phyloP scores from a whole-genome alignment of 306 rosid genomes.

The Hippophae gyantsensis region DNA sequence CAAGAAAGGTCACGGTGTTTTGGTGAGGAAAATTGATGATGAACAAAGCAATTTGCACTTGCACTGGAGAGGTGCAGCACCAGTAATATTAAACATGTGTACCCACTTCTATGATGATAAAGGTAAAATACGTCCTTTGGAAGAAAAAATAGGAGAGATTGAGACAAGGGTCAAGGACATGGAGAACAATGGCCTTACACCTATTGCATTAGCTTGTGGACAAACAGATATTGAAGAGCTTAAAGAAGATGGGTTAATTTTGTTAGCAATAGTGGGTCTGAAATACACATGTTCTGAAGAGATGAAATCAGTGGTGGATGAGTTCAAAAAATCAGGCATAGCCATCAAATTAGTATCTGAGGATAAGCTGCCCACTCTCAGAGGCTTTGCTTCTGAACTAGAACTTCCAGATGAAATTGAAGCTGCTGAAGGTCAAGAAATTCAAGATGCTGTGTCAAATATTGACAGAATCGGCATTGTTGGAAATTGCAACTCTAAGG shows the following conservation, averaged over 20 bases:
- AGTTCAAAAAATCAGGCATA: conserved; percentile 20
- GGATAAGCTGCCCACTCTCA: conserved; percentile 31
- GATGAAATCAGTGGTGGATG: conserved; percentile 17
- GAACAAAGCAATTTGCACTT: conserved; percentile 22
- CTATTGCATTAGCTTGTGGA: conserved; percentile 54
- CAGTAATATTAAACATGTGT: conserved; percentile 44
- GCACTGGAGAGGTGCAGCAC: conserved; percentile 51
- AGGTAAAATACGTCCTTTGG: conserved; percentile 31
- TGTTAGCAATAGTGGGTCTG: conserved; percentile 46
- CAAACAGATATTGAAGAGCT: conserved; percentile 19
- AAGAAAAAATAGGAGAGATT: conserved; percentile 15
- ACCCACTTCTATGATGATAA: conserved; percentile 31
- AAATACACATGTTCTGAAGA: conserved; percentile 16
- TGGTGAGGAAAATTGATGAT: conserved; percentile 19
- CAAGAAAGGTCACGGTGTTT: conserved; percentile 21
- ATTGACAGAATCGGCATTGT: conserved; percentile 25
- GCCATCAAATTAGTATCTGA: conserved; percentile 40
- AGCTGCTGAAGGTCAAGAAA: conserved; percentile 22
- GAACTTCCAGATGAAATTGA: conserved; percentile 11
- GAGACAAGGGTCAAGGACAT: conserved; percentile 23
- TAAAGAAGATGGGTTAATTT: conserved; percentile 31
- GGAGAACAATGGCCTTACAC: conserved; percentile 32
- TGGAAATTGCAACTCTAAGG: conserved; percentile 33
- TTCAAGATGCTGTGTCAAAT: conserved; percentile 16
- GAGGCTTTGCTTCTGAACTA: conserved; percentile 30